Evolutionary conservation across 441 rosid genomes (phyloP).

Genomic region (Aquilaria agallochum): DNA sequence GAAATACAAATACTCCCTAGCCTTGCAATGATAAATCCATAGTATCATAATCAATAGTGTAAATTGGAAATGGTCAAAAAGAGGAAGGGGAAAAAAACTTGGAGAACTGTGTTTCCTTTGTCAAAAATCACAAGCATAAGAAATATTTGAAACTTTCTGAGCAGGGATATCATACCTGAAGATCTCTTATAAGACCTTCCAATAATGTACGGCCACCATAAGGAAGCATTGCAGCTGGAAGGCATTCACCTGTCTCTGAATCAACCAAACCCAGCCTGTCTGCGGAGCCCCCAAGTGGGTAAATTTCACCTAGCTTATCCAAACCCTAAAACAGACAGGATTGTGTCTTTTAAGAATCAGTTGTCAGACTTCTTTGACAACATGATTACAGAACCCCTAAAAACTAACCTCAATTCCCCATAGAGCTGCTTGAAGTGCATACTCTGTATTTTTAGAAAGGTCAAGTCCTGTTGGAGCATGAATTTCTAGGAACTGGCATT

Average conservation of each 20-base stretch:
- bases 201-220: slow-evolving; percentile 88
- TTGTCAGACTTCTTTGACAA: slow-evolving; percentile 1
- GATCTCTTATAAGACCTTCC: slow-evolving; percentile 94
- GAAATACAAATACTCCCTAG: slow-evolving; percentile 89
- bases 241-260: slow-evolving; percentile 81
- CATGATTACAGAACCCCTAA: slow-evolving; percentile 11
- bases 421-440: slow-evolving; percentile 86
- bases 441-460: slow-evolving; percentile 62
- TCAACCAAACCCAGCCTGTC: slow-evolving; percentile 91
- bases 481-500: slow-evolving; percentile 61
- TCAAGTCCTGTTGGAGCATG: slow-evolving; percentile 72
- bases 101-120: background rate
- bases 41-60: slow-evolving; percentile 7
- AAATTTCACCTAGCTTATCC: slow-evolving; percentile 92
- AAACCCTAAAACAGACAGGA: slow-evolving; percentile 72
- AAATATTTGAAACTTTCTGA: slow-evolving; percentile 12
- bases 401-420: slow-evolving; percentile 90
- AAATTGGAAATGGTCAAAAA: background rate
- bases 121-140: slow-evolving; percentile 11
- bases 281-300: slow-evolving; percentile 93
- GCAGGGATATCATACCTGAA: slow-evolving; percentile 56
- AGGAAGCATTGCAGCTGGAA: slow-evolving; percentile 97
- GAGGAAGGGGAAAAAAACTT: background rate
- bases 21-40: slow-evolving; percentile 36
- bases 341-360: slow-evolving; percentile 37